phyloP scores from a whole-genome alignment of 176 grass and related monocot genomes.

The Neostapfia colusana region DNA sequence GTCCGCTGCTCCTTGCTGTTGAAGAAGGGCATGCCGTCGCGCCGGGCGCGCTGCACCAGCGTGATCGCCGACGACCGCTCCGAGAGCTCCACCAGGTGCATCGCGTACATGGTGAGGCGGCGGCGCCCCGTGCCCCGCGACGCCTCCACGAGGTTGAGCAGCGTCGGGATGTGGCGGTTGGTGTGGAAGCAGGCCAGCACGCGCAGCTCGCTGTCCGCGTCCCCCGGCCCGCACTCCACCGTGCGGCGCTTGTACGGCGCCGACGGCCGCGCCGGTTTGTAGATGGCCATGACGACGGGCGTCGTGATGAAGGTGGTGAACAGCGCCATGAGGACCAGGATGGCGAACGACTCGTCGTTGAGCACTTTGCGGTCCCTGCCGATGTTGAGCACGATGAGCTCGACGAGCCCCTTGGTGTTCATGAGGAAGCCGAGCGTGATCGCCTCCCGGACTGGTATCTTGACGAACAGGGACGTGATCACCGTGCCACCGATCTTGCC shows the following conservation, averaged over 20 bases:
- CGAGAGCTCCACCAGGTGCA: conserved; percentile 86
- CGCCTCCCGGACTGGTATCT: conserved; percentile 52
- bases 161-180: conserved; percentile 59
- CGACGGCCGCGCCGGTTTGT: conserved; percentile 61
- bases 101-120: conserved; percentile 59
- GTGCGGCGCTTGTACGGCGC: conserved; percentile 69
- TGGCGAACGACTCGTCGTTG: conserved; percentile 73
- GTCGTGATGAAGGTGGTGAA: conserved; percentile 87
- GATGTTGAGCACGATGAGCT: conserved; percentile 88
- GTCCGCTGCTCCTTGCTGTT: conserved; percentile 33
- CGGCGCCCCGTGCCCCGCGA: conserved; percentile 49
- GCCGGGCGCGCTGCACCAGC: conserved; percentile 62
- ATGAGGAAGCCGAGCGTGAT: conserved; percentile 64
- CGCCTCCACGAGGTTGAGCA: conserved; percentile 77
- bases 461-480: conserved; percentile 27
- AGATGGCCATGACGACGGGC: conserved; percentile 70
- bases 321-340: conserved; percentile 80
- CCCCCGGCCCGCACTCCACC: conserved; percentile 23
- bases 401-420: conserved; percentile 85
- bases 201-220: conserved; percentile 52
- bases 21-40: conserved; percentile 67
- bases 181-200: conserved; percentile 80
- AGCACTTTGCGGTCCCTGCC: conserved; percentile 70
- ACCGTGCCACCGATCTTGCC: conserved; percentile 77
- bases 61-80: conserved; percentile 72